Percentiles rank a stretch among this genome's conserved stretches.
Conservation (phyloP, 2,329 filamentous ascomycete genomes). For the Alternaria arborescens region DNA sequence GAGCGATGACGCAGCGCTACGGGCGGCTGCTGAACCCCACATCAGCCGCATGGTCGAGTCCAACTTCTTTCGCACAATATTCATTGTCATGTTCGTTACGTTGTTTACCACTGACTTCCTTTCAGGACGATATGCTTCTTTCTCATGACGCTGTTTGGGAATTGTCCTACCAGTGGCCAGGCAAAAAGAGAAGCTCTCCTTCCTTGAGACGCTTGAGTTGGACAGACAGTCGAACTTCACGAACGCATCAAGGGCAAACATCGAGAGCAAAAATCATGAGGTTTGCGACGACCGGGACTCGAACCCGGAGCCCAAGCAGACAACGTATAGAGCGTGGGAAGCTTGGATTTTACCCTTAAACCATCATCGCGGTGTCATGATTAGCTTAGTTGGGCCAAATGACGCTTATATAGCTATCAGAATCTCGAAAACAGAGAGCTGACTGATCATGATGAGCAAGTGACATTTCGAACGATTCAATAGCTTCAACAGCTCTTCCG, state of each 20-base stretch:
- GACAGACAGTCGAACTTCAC: neutral
- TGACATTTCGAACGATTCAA: rapidly evolving
- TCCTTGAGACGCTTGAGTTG: neutral
- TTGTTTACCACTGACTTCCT: neutral
- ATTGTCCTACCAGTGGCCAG: neutral
- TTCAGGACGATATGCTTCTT: neutral
- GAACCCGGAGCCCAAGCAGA: slow-evolving; percentile 39
- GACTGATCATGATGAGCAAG: neutral
- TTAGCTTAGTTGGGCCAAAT: rapidly evolving
- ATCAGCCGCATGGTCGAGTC: neutral
- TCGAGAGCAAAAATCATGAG: neutral
- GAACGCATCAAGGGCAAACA: neutral
- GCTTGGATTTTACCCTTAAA: slow-evolving; percentile 46
- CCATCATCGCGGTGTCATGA: slow-evolving; percentile 26
- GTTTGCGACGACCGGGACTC: slow-evolving; percentile 36
- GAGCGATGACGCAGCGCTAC: slow-evolving; percentile 31
- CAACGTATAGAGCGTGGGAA: slow-evolving; percentile 31
- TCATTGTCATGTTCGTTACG: neutral
- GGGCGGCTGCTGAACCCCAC: slow-evolving; percentile 21
- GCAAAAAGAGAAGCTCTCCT: neutral
- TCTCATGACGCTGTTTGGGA: neutral
- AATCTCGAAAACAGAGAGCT: rapidly evolving
- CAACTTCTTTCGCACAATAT: neutral
- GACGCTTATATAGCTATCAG: neutral
- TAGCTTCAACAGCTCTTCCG: neutral